Conservation (phyloP, 2,329 filamentous ascomycete species). For the Scolecobasidium constrictum region DNA sequence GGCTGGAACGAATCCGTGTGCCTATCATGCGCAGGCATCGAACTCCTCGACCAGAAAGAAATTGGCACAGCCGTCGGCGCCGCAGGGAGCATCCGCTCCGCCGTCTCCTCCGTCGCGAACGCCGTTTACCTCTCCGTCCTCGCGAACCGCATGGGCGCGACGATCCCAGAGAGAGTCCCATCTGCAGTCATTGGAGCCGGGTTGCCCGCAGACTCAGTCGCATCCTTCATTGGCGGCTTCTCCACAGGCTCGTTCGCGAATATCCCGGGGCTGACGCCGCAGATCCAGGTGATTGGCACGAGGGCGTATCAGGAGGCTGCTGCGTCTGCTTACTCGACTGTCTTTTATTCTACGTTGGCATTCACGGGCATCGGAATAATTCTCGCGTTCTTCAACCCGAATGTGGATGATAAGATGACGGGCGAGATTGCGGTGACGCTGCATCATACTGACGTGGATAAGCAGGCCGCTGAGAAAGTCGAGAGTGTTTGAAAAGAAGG, state of each 20-base stretch:
- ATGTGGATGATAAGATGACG: conserved; percentile 13
- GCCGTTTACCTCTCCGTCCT: conserved; percentile 27
- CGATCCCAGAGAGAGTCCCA: conserved; percentile 23
- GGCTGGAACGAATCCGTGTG: conserved; percentile 21
- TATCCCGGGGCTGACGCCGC: conserved; percentile 25
- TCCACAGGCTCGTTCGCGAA: conserved; percentile 18
- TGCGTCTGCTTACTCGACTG: conserved; percentile 9
- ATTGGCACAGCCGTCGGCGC: conserved; percentile 32
- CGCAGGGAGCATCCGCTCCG: conserved; percentile 29
- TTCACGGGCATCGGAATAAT: conserved; percentile 10
- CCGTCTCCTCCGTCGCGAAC: conserved; percentile 28
- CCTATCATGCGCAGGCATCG: conserved; percentile 22
- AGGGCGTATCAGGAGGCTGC: conserved; percentile 9
- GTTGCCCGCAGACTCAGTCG: conserved; percentile 22
- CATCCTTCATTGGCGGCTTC: conserved; percentile 24
- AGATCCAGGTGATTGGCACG: conserved; percentile 18
- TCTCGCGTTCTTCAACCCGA: conserved; percentile 9
- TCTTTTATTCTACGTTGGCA: conserved; percentile 9
- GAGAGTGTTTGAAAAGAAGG: too few relatives aligned
- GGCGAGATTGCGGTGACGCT: conserved; percentile 14
- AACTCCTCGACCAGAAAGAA: conserved; percentile 23
- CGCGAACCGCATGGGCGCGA: conserved; percentile 23
- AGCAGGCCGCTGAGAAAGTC: too few relatives aligned
- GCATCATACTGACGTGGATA: too few relatives aligned
- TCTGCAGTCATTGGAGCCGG: conserved; percentile 25